A percentile compares a stretch with the other conserved stretches of the same genome.
Evolutionary conservation across 2,329 filamentous ascomycete genomes (phyloP).

Genomic region (Microdochium trichocladiopsis): DNA sequence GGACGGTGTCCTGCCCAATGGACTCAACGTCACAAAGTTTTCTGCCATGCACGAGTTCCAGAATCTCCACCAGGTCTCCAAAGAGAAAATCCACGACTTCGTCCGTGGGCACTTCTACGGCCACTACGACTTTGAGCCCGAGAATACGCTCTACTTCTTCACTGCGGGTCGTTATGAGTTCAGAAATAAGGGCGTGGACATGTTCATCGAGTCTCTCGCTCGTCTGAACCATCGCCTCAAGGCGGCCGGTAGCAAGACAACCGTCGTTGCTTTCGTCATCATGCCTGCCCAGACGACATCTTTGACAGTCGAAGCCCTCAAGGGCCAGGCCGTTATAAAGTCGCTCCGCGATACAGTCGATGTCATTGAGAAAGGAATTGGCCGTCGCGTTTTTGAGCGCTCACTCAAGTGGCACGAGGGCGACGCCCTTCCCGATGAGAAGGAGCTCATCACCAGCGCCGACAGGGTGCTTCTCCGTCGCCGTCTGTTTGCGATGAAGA

Average conservation of each 20-base stretch:
- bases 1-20: conserved; percentile 92
- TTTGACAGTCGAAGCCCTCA: conserved; percentile 88
- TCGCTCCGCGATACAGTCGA: conserved; percentile 88
- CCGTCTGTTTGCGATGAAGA: conserved; percentile 94
- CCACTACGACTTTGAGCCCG: conserved; percentile 92
- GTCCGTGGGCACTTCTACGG: conserved; percentile 97
- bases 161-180: conserved; percentile 96
- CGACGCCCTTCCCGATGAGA: conserved; percentile 88
- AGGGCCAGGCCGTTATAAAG: conserved; percentile 96
- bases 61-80: conserved; percentile 91
- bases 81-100: conserved; percentile 98
- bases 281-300: conserved; percentile 97
- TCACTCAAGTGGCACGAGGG: conserved; percentile 95
- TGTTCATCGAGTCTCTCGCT: conserved; percentile 97
- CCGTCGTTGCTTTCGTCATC: conserved; percentile 95
- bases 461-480: conserved; percentile 90
- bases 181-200: conserved; percentile 97
- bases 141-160: conserved; percentile 97
- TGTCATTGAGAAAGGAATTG: conserved; percentile 87
- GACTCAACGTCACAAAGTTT: conserved; percentile 97
- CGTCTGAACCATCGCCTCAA: conserved; percentile 93
- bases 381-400: conserved; percentile 88
- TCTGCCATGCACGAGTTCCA: conserved; percentile 98
- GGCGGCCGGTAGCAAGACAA: conserved; percentile 75
- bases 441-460: conserved; percentile 85